These are phyloP conservation scores for Neopestalotiopsis clavispora DNA, from an alignment of 2,329 filamentous ascomycete species.

Conservation along the genomic window DNA sequence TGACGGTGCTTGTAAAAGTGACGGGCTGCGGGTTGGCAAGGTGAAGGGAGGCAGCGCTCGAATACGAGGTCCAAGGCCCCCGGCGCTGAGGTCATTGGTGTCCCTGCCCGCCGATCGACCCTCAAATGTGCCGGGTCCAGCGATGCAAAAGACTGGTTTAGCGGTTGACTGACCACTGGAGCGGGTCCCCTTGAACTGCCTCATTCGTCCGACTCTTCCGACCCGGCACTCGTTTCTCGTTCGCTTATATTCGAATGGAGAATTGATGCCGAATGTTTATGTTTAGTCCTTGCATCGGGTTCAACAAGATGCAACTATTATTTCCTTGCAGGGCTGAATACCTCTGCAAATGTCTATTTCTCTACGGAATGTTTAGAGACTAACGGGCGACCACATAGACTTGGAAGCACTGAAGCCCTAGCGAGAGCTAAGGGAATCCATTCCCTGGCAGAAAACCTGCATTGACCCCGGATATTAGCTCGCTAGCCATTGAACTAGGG, in stretches of 20 bases:
- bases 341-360: too few species aligned
- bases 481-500: not conserved
- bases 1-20: not conserved
- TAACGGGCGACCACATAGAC: not conserved
- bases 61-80: slow-evolving; percentile 5
- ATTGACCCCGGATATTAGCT: slow-evolving; percentile 1
- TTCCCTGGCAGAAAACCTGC: not conserved
- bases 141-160: not conserved
- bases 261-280: too few species aligned
- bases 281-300: too few species aligned
- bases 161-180: not conserved
- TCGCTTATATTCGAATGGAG: too few species aligned
- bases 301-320: too few species aligned
- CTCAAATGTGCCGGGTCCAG: slow-evolving; percentile 7
- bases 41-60: not conserved
- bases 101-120: slow-evolving; percentile 1
- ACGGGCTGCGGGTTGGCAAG: not conserved
- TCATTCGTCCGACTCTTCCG: slow-evolving; percentile 5
- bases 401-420: not conserved
- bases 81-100: slow-evolving; percentile 9
- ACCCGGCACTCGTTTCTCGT: not conserved
- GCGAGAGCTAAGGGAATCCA: not conserved
- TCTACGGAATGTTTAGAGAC: too few species aligned
- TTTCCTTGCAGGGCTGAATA: too few species aligned
- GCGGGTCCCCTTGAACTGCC: not conserved